These are phyloP conservation scores for Globisporangium megalacanthum DNA, from an alignment of 352 stramenopile genomes.

Conservation along the genomic window DNA sequence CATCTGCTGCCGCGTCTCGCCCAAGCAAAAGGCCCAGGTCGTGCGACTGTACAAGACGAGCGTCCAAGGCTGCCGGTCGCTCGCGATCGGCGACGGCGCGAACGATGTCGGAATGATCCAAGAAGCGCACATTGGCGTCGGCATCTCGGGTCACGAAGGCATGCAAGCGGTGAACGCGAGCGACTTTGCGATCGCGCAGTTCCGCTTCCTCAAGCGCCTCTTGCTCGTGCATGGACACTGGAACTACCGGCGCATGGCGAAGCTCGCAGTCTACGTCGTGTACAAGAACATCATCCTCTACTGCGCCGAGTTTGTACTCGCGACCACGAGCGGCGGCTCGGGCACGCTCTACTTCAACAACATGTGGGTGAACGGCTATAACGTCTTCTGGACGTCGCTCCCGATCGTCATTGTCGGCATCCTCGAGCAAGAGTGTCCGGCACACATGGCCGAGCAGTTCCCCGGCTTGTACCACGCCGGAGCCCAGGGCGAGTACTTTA, in stretches of 20 bases:
- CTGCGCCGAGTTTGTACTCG: slow-evolving; percentile 83
- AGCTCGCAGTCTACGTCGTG: slow-evolving; percentile 96
- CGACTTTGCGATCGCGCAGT: slow-evolving; percentile 99
- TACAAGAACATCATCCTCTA: slow-evolving; percentile 98
- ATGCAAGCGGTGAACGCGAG: slow-evolving; percentile 97
- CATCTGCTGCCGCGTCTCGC: slow-evolving; percentile 89
- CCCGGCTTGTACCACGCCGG: slow-evolving; percentile 78
- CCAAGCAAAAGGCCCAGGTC: slow-evolving; percentile 91
- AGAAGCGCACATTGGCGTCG: slow-evolving; percentile 97
- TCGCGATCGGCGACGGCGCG: slow-evolving; percentile 97
- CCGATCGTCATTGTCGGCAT: slow-evolving; percentile 87
- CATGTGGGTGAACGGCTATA: slow-evolving; percentile 93
- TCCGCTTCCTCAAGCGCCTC: slow-evolving; percentile 94
- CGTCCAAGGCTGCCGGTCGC: slow-evolving; percentile 80
- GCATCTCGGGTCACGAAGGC: slow-evolving; percentile 98
- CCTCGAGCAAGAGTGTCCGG: slow-evolving; percentile 78
- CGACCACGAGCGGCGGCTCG: slow-evolving; percentile 65
- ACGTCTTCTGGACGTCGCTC: slow-evolving; percentile 94
- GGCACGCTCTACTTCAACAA: slow-evolving; percentile 87
- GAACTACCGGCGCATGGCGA: slow-evolving; percentile 97
- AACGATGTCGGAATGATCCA: slow-evolving; percentile 99
- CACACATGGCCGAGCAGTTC: slow-evolving; percentile 63
- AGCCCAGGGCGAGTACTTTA: slow-evolving; percentile 79
- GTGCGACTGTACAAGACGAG: slow-evolving; percentile 84
- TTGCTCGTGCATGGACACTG: slow-evolving; percentile 98